Base-by-base conservation (phyloP, 2,329 filamentous ascomycete species). In the Meredithiella fracta region DNA sequence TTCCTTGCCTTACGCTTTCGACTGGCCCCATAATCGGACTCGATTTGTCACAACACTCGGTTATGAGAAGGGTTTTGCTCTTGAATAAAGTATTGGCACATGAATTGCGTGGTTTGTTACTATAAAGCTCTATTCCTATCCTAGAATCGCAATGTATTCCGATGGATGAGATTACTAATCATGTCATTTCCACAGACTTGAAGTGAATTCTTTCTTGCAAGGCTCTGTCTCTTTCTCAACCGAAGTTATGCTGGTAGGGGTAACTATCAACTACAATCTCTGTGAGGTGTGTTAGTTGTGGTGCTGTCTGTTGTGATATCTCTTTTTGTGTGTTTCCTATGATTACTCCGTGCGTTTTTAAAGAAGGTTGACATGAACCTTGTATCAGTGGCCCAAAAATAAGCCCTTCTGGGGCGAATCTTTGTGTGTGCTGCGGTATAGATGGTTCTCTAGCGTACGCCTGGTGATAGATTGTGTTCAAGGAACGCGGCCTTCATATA, bases 381-480 rank as follows among this genome's bases (percentile, higher is more conserved):
- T 20, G 6, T 38, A 52, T 38, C 22, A 20, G 50, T 52, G 17
- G 25, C 15, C 22, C 23, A 52, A 58, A n/a, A 55, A 49, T 58
- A 58, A 52, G 57, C 57, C 57, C 57, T 58, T 58, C 53, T 58
- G 53, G 57, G 57, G 57, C 57, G 23, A 40, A 40, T 44, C 40
- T 31, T 52, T 53, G 50, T 22, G 44, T 42, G 38, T n/a, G n/a
- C 15, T 5, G 38, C 29, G 17, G 17, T 44, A 22, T 11, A 11
- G 17, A n/a, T 3, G 23, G 44, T 49, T 23, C 44, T 49, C 22
- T 17, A 49, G 44, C 22, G 17, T 49, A 14, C 23, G 11, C n/a
- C 44, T 14, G 11, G 44, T 20, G 22, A 22, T 42, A 25, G 9
- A 49, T 25, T 5, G 2, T 49, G 23, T 17, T 14, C 44, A 29